These are phyloP conservation scores for Trichoderma aggressivum DNA, from an alignment of 2,329 filamentous ascomycete species.

Conservation along the genomic window DNA sequence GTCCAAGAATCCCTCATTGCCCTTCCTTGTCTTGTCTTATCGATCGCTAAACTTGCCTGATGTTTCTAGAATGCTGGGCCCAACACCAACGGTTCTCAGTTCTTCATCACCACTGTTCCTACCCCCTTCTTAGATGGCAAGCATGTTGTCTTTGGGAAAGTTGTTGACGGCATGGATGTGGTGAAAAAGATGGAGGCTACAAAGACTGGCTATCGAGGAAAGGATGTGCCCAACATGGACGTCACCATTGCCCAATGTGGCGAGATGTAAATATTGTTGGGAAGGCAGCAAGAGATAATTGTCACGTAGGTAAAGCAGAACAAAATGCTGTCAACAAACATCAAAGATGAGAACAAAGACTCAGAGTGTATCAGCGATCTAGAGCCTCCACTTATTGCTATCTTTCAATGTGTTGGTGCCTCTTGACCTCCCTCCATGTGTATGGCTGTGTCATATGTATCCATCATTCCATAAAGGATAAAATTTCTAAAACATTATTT, in stretches of 20 bases:
- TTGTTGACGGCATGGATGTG: conserved; percentile 85
- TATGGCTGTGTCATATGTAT: neutral
- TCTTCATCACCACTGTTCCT: conserved; percentile 90
- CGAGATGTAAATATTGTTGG: conserved; percentile 66
- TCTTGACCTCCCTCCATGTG: neutral
- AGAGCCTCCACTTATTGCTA: neutral
- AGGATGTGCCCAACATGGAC: conserved; percentile 82
- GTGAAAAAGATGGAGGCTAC: conserved; percentile 91
- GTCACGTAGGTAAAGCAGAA: neutral
- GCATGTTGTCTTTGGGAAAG: conserved; percentile 92
- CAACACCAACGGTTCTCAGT: conserved; percentile 92
- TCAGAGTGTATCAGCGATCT: neutral
- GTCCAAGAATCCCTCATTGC: conserved; percentile 32
- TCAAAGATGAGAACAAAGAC: neutral
- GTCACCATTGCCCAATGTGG: conserved; percentile 84
- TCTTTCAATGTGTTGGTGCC: neutral
- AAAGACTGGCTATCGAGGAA: conserved; percentile 67
- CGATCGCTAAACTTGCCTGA: neutral
- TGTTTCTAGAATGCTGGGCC: conserved; percentile 73
- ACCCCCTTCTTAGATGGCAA: conserved; percentile 89
- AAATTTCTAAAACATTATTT: neutral
- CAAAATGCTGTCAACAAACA: neutral
- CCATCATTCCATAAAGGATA: neutral
- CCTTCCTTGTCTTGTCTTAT: neutral
- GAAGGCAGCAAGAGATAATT: neutral